Percentiles rank a stretch among this genome's conserved stretches.
Conservation (phyloP, 805 yeast genomes). For the Candida namnaoensis region DNA sequence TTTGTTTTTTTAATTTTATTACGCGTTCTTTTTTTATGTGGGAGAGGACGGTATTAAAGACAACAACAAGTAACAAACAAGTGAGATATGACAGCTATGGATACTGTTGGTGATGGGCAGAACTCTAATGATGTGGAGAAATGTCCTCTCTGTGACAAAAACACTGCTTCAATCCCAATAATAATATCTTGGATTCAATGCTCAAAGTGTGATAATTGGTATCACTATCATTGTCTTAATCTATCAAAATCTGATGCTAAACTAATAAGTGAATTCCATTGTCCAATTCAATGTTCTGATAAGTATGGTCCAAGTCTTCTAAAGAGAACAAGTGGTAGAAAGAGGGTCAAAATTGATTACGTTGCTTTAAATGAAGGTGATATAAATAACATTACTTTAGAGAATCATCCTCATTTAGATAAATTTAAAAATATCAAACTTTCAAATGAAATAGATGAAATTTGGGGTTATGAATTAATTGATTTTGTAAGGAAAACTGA, state of each 20-base stretch:
- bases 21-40: too few species aligned
- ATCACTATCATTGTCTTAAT: constrained; percentile 39
- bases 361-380: constrained; percentile 75
- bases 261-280: constrained; percentile 42
- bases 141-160: neutral
- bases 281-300: constrained; percentile 32
- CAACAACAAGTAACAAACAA: too few species aligned
- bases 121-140: neutral
- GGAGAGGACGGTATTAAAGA: too few species aligned
- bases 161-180: neutral
- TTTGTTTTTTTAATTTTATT: too few species aligned
- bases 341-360: constrained; percentile 57
- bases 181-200: constrained; percentile 2
- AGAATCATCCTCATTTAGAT: constrained; percentile 51
- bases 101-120: constrained; percentile 1
- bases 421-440: constrained; percentile 14
- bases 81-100: neutral
- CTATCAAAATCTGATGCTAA: constrained; percentile 27
- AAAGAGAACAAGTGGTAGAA: constrained; percentile 47
- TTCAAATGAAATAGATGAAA: constrained; percentile 13
- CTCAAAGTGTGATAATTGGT: neutral
- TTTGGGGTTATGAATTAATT: constrained; percentile 24
- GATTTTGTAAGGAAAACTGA: constrained; percentile 26
- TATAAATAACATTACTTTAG: constrained; percentile 32
- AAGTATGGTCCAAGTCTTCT: constrained; percentile 39